phyloP scores from a whole-genome alignment of 2,329 filamentous ascomycete species.

The Thermoascus crustaceus region DNA sequence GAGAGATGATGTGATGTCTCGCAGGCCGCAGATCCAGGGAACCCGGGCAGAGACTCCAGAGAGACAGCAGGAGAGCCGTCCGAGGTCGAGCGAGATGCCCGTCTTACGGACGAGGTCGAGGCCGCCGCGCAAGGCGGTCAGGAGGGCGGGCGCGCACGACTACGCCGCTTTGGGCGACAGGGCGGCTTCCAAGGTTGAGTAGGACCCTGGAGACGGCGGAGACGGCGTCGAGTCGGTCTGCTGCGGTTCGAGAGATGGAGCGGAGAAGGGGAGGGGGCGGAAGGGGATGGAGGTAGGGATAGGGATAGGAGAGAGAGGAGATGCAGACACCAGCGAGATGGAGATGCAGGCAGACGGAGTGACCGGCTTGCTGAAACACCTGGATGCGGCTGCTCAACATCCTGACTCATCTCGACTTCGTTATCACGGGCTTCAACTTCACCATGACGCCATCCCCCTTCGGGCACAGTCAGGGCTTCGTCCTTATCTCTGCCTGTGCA shows the following conservation, averaged over 20 bases:
- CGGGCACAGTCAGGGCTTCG: not conserved
- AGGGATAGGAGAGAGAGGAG: no score
- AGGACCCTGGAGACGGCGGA: no score
- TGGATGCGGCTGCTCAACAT: not conserved
- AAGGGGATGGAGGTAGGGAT: no score
- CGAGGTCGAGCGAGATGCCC: not conserved
- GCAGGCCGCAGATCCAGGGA: constrained; percentile 4
- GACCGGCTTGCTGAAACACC: not conserved
- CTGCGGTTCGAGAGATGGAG: no score
- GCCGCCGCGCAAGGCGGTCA: constrained; percentile 2
- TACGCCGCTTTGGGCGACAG: not conserved
- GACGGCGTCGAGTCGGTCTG: no score
- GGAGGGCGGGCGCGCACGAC: not conserved
- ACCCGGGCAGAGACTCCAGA: not conserved
- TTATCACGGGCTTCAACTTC: constrained; percentile 7
- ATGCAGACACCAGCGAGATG: no score
- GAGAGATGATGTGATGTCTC: constrained; percentile 5
- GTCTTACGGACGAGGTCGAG: not conserved
- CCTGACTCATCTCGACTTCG: not conserved
- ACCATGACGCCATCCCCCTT: constrained; percentile 5
- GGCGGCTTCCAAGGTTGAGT: no score
- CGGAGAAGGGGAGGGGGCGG: no score
- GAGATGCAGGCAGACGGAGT: not conserved
- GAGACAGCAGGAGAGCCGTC: no score
- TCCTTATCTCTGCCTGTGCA: constrained; percentile 1